phyloP scores from a whole-genome alignment of 768 basidiomycete genomes.

The Suillus brevipes region DNA sequence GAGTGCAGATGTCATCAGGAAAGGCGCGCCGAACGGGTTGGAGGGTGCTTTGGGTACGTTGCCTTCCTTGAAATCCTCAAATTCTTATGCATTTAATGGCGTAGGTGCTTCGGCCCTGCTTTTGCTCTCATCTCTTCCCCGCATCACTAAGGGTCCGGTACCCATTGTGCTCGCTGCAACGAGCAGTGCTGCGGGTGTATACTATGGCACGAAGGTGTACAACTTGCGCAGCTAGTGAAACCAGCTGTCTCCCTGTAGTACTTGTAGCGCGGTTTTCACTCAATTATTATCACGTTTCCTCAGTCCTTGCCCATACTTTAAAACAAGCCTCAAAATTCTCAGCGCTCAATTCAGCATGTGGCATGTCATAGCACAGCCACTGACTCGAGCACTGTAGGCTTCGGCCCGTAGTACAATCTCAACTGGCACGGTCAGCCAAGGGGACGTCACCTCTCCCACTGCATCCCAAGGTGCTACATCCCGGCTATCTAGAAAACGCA shows the following conservation, averaged over 20 bases:
- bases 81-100: constrained; percentile 1
- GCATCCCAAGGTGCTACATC: neutral
- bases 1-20: constrained; percentile 75
- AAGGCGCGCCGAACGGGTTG: constrained; percentile 70
- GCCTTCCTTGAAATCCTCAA: neutral
- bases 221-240: constrained; percentile 24
- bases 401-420: neutral
- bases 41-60: constrained; percentile 75
- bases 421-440: neutral
- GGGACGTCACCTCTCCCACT: neutral
- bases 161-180: constrained; percentile 63
- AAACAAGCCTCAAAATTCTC: neutral
- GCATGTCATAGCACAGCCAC: neutral
- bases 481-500: neutral
- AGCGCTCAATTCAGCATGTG: neutral
- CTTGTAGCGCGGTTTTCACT: neutral
- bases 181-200: constrained; percentile 58
- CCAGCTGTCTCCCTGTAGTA: neutral
- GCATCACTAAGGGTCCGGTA: constrained; percentile 72
- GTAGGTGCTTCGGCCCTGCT: constrained; percentile 77
- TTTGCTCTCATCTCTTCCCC: constrained; percentile 72
- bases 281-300: neutral
- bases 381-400: neutral
- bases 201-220: constrained; percentile 67
- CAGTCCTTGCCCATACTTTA: neutral